Base-by-base conservation (phyloP, 441 rosid genomes). In the Oxalis stricta region DNA sequence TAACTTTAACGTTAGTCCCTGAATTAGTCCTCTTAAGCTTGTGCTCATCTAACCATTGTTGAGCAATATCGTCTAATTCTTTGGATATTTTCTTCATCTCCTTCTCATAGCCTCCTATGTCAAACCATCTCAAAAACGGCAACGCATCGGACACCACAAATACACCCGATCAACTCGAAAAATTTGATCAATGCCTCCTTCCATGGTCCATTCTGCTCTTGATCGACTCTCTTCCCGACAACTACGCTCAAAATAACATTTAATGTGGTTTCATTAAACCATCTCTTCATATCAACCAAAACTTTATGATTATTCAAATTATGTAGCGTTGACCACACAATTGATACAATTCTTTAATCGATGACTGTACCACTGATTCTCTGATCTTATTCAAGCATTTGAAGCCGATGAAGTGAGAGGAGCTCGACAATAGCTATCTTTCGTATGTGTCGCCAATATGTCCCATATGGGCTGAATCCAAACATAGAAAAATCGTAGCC, bases 371-470 rank as follows among this genome's bases (percentile, higher is more conserved):
- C 41, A 56, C 75, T 0, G 58, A 51, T 33, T 56, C 53, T 14
- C 68, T n/a, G 60, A 1, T 60, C 59, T 19, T 50, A 37, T 37
- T 33, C 57, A 15, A 71, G 39, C 22, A 21, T 14, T 12, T 62
- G 53, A 2, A 70, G 51, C 10, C 54, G 63, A 44, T 48, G 54
- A 49, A 38, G 56, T 0, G 81, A 73, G 50, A 73, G 84, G 4
- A 77, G 61, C 50, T 73, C 58, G 0, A 49, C 24, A 0, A 56
- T 57, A 22, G 59, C 38, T 1, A 69, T 26, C 50, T 73, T 77
- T 24, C 76, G 71, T 12, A 58, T 2, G 0, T 66, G 56, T 3
- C 75, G 65, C 78, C 78, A 73, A 18, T 54, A 51, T 0, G 60
- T 28, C 1, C 76, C 70, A 24, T 66, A 66, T 0, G 72, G 63